Conservation (phyloP, 2,329 filamentous ascomycete species). For the Tolypocladium pustulatum region DNA sequence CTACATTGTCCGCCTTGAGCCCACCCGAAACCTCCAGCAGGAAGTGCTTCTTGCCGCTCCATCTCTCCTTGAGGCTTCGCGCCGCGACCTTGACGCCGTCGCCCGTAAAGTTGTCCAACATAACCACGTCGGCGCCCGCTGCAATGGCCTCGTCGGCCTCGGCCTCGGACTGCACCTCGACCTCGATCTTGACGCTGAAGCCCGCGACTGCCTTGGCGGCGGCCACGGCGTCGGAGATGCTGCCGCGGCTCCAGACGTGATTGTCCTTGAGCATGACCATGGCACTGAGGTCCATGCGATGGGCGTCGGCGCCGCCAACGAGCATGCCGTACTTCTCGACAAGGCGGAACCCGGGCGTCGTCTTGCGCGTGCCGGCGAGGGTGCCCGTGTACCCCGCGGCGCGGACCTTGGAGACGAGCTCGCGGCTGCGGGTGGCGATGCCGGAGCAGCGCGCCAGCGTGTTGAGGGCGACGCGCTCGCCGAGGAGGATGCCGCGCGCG, state of each 20-base stretch:
- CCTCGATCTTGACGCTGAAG: conserved; percentile 90
- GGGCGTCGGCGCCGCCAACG: conserved; percentile 82
- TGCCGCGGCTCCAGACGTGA: conserved; percentile 84
- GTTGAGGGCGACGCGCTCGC: conserved; percentile 87
- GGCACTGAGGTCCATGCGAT: conserved; percentile 79
- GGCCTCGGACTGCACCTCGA: conserved; percentile 80
- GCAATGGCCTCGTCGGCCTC: conserved; percentile 87
- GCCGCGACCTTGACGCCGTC: conserved; percentile 69
- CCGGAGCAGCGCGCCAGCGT: conserved; percentile 84
- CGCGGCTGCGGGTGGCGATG: conserved; percentile 60
- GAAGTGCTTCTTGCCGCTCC: conserved; percentile 63
- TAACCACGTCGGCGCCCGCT: conserved; percentile 88
- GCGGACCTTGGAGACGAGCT: conserved; percentile 45
- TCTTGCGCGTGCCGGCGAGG: conserved; percentile 93
- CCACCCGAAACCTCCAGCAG: conserved; percentile 90
- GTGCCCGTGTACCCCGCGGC: conserved; percentile 67
- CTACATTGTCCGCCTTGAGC: conserved; percentile 74
- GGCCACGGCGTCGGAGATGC: conserved; percentile 74
- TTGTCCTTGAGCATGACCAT: conserved; percentile 99
- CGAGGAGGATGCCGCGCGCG: conserved; percentile 70
- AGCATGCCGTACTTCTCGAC: conserved; percentile 99
- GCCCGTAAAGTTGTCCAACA: conserved; percentile 91
- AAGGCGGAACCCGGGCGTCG: conserved; percentile 86
- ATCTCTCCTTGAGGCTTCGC: conserved; percentile 64
- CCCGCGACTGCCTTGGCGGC: conserved; percentile 78